A percentile compares a stretch with the other conserved stretches of the same genome.
phyloP scores from a whole-genome alignment of 2,329 filamentous ascomycete genomes.

The Annulohypoxylon truncatum region DNA sequence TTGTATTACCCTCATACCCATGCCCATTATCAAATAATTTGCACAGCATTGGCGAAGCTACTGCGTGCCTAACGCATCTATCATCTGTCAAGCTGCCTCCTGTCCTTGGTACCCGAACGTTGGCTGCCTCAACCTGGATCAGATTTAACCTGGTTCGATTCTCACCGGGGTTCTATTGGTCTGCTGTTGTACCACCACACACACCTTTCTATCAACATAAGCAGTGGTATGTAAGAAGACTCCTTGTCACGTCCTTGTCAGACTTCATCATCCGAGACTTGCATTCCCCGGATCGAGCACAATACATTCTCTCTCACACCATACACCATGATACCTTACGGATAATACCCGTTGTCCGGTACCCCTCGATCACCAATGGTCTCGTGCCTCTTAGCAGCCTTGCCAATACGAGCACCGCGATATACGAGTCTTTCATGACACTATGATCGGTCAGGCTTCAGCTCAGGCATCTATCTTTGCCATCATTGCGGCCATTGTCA shows the following conservation, averaged over 20 bases:
- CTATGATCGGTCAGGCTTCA: constrained; percentile 38
- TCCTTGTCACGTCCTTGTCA: constrained; percentile 18
- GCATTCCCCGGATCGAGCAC: constrained; percentile 41
- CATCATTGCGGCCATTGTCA: constrained; percentile 38
- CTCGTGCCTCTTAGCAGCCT: constrained; percentile 18
- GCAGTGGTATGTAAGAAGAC: constrained; percentile 44
- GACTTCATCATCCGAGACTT: constrained; percentile 31
- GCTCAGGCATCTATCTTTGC: constrained; percentile 35
- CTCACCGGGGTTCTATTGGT: constrained; percentile 29
- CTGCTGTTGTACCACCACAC: constrained; percentile 27
- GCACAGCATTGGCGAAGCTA: constrained; percentile 3
- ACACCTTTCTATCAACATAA: constrained; percentile 28
- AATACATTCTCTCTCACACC: constrained; percentile 8
- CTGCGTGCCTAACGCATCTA: constrained; percentile 29
- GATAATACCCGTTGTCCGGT: constrained; percentile 5
- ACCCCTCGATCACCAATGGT: constrained; percentile 16
- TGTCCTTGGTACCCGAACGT: constrained; percentile 29
- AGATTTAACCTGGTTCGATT: constrained; percentile 34
- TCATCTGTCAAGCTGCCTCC: constrained; percentile 33
- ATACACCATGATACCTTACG: constrained; percentile 24
- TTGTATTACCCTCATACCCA: not conserved
- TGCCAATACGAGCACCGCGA: constrained; percentile 10
- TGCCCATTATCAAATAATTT: constrained; percentile 17
- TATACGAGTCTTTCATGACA: constrained; percentile 11
- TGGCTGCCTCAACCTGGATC: constrained; percentile 29